Conservation (phyloP, 305 asterid genomes). For the Fraxinus xanthoxyloides region DNA sequence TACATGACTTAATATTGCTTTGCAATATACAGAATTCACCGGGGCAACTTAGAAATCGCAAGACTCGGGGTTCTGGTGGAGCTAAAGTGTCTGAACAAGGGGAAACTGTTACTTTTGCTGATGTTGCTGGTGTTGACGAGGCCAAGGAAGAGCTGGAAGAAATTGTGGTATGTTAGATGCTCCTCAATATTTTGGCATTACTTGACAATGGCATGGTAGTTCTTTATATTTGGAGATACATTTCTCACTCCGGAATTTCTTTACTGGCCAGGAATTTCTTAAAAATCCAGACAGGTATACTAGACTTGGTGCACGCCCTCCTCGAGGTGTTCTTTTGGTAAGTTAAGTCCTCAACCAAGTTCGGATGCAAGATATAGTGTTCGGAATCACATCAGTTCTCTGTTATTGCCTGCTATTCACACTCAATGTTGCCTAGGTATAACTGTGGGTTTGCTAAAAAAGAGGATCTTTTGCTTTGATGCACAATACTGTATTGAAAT, state of each 20-base stretch:
- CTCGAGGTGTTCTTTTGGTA: conserved; percentile 99
- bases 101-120: conserved; percentile 79
- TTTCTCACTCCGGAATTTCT: conserved; percentile 27
- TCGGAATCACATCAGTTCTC: conserved; percentile 10
- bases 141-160: conserved; percentile 99
- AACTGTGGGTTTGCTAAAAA: conserved; percentile 7
- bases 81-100: conserved; percentile 86
- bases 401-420: conserved; percentile 14
- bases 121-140: conserved; percentile 99
- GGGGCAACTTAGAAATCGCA: conserved; percentile 87
- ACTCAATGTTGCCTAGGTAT: conserved; percentile 17
- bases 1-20: conserved; percentile 9
- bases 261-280: conserved; percentile 74
- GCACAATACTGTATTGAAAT: neutral
- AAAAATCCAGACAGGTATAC: conserved; percentile 88
- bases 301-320: conserved; percentile 99
- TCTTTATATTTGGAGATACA: conserved; percentile 14
- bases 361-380: conserved; percentile 5
- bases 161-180: conserved; percentile 68
- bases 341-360: conserved; percentile 32
- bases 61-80: conserved; percentile 74
- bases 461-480: neutral
- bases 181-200: conserved; percentile 21
- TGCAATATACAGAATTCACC: conserved; percentile 60
- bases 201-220: conserved; percentile 1